These are phyloP conservation scores for Apiospora aurea DNA, from an alignment of 2,329 filamentous ascomycete genomes.

Conservation along the genomic window DNA sequence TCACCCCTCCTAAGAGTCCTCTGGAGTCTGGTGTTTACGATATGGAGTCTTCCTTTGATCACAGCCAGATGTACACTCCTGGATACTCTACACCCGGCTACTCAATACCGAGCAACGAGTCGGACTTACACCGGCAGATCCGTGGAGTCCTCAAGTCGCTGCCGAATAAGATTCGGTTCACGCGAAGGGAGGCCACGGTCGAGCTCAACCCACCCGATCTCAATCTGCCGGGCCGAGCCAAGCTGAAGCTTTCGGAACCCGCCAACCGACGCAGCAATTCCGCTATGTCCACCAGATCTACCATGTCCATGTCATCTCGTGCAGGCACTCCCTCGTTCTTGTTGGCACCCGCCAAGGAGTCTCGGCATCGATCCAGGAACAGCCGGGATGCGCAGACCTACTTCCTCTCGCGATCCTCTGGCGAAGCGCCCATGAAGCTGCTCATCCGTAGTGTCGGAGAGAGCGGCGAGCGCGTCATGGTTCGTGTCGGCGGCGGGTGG, in stretches of 20 bases:
- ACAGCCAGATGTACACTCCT: conserved; percentile 44
- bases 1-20: conserved; percentile 51
- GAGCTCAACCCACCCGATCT: conserved; percentile 67
- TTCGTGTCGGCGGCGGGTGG: conserved; percentile 98
- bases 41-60: conserved; percentile 50
- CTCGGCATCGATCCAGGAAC: conserved; percentile 55
- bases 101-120: conserved; percentile 55
- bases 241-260: conserved; percentile 52
- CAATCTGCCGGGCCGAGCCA: conserved; percentile 54
- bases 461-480: conserved; percentile 92
- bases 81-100: conserved; percentile 31
- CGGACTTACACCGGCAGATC: conserved; percentile 81
- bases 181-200: conserved; percentile 58
- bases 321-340: conserved; percentile 62
- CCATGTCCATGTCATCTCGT: conserved; percentile 51
- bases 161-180: conserved; percentile 80
- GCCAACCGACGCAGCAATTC: conserved; percentile 53
- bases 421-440: conserved; percentile 89
- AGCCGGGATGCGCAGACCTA: conserved; percentile 87
- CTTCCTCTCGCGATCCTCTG: conserved; percentile 84
- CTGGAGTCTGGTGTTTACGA: conserved; percentile 55
- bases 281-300: conserved; percentile 48
- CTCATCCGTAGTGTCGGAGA: conserved; percentile 94
- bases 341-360: conserved; percentile 65
- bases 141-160: conserved; percentile 79